A percentile compares a stretch with the other conserved stretches of the same genome.
These are phyloP conservation scores for Discostella pseudostelligera DNA, from an alignment of 108 stramenopile species.

Conservation along the genomic window DNA sequence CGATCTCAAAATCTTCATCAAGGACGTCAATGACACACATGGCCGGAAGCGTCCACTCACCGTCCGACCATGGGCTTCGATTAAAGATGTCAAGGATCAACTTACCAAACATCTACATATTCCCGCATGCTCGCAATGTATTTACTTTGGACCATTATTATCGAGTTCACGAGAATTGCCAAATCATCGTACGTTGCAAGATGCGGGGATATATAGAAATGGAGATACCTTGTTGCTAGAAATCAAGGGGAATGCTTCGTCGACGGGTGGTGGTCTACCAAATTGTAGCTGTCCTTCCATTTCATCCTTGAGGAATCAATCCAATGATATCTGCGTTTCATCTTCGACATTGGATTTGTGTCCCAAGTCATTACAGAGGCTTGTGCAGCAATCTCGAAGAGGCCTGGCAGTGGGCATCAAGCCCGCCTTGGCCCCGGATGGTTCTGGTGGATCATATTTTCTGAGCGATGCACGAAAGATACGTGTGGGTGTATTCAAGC, in stretches of 20 bases:
- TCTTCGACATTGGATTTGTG: constrained; percentile 66
- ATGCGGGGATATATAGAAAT: constrained; percentile 81
- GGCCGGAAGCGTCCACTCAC: constrained; percentile 68
- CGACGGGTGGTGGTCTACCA: neutral
- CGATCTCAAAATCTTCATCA: constrained; percentile 80
- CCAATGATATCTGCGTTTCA: constrained; percentile 67
- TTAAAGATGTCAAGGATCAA: constrained; percentile 83
- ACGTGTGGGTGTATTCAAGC: constrained; percentile 95
- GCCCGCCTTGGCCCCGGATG: constrained; percentile 90
- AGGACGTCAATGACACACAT: constrained; percentile 69
- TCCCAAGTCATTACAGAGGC: constrained; percentile 52
- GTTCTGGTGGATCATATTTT: constrained; percentile 97
- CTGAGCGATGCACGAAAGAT: constrained; percentile 78
- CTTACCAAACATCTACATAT: constrained; percentile 65
- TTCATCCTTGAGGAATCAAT: constrained; percentile 33
- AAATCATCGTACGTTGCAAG: constrained; percentile 81
- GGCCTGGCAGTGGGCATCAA: constrained; percentile 75
- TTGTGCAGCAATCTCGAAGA: constrained; percentile 64
- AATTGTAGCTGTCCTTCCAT: constrained; percentile 34
- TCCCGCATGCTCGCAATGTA: constrained; percentile 61
- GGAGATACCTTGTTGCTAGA: constrained; percentile 83
- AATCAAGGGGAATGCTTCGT: constrained; percentile 39
- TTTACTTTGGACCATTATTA: constrained; percentile 78
- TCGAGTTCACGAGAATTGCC: constrained; percentile 65
- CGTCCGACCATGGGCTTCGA: constrained; percentile 79